phyloP scores from a whole-genome alignment of 23 red algal genomes.

The Gracilaria vermiculophylla region DNA sequence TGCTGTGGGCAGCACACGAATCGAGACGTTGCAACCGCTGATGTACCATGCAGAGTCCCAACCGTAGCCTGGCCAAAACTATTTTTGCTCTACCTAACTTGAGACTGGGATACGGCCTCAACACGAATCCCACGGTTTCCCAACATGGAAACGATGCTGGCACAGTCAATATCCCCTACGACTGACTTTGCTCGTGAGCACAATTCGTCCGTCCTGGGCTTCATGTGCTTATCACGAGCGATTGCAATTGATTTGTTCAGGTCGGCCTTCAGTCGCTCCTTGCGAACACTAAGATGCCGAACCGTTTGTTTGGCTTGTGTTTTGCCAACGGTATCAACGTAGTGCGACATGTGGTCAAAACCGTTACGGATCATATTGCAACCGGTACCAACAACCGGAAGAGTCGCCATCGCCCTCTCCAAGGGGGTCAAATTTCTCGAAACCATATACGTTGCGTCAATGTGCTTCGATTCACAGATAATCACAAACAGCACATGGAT shows the following conservation, averaged over 20 bases:
- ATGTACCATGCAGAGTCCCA: not conserved
- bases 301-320: not conserved
- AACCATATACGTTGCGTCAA: slow-evolving; percentile 55
- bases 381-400: not conserved
- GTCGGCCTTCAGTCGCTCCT: slow-evolving; percentile 48
- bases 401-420: slow-evolving; percentile 11
- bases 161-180: slow-evolving; percentile 36
- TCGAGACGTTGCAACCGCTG: too few relatives aligned
- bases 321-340: slow-evolving; percentile 14
- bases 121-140: slow-evolving; percentile 10
- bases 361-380: not conserved
- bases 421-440: slow-evolving; percentile 39
- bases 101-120: slow-evolving; percentile 10
- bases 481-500: slow-evolving; percentile 73
- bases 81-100: not conserved
- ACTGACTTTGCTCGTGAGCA: slow-evolving; percentile 18
- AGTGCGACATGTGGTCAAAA: not conserved
- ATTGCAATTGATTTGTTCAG: slow-evolving; percentile 20
- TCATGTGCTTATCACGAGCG: slow-evolving; percentile 15
- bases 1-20: too few relatives aligned
- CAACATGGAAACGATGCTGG: slow-evolving; percentile 16
- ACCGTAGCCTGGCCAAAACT: not conserved
- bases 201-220: slow-evolving; percentile 11
- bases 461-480: slow-evolving; percentile 78
- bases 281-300: slow-evolving; percentile 13